phyloP scores from a whole-genome alignment of 2,329 filamentous ascomycete genomes.

The Aspergillus sp. region DNA sequence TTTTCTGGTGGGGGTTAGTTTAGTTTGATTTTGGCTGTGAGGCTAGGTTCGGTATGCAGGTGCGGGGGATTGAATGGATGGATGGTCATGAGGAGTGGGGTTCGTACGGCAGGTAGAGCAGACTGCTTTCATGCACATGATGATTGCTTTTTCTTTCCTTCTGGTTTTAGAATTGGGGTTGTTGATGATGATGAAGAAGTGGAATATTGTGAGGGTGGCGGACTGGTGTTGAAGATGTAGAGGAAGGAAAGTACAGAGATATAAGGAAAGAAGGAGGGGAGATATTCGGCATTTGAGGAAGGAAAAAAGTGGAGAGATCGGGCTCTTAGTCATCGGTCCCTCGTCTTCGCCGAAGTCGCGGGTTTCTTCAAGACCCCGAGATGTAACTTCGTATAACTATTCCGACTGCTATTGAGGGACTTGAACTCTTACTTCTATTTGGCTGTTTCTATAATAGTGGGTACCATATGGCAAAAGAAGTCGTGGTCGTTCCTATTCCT shows the following conservation, averaged over 20 bases:
- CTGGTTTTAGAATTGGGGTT: neutral
- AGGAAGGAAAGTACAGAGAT: neutral
- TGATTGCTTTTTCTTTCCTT: neutral
- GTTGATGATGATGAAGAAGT: too few species aligned
- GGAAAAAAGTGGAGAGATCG: too few species aligned
- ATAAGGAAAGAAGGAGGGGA: neutral
- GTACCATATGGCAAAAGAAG: too few species aligned
- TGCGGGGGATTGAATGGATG: neutral
- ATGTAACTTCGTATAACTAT: neutral
- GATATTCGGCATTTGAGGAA: too few species aligned
- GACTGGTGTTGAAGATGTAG: neutral
- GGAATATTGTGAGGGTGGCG: too few species aligned
- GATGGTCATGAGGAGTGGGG: neutral
- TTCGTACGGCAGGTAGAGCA: slow-evolving; percentile 64
- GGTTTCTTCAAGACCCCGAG: too few species aligned
- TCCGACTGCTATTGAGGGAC: neutral
- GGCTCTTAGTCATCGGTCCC: too few species aligned
- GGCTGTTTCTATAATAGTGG: too few species aligned
- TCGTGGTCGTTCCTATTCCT: neutral
- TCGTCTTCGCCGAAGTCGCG: too few species aligned
- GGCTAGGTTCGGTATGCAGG: neutral
- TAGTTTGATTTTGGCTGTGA: neutral
- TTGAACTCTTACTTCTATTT: too few species aligned
- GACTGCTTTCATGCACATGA: slow-evolving; percentile 65
- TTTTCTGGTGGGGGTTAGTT: slow-evolving; percentile 47